Evolutionary conservation across 345 rosid species (phyloP), one percentile per base, ranked within the genome.

Genomic region (Melaleuca alternifolia): DNA sequence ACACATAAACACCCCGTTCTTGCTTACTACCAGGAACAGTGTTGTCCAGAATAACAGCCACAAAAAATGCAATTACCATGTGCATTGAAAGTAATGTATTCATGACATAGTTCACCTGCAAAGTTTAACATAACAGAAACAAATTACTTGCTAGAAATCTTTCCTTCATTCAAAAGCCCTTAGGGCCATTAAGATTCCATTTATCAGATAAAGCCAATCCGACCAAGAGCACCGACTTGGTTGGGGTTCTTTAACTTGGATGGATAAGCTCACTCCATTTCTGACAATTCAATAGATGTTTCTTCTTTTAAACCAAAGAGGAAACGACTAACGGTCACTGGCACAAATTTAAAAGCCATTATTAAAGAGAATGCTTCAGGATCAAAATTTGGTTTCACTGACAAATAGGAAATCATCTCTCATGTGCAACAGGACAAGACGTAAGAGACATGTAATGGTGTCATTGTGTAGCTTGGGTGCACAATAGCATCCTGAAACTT

Each of bases 1-100:
- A 97, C 23, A 89, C 95, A 16, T 96, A 96, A 21, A 94, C 98
- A 5, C 99, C 99, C 0, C 99, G 98, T 90, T 97, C 99, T 91
- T 93, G 96, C 87, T 86, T 88, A 85, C 98, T 93, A 37, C 99
- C 99, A 3, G 99, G 99, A 4, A 97, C 99, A 0, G 99, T 96
- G 90, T 96, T 96, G 92, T 97, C 99, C 87, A 97, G 88, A 86
- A 96, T 87, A 56, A 95, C 92, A 23, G 99, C 99, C 87, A 97
- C 94, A 16, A 96, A 92, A 90, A 97, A 97, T 6, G 99, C 99
- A 87, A 97, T 89, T 86, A 96, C 95, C 99, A 96, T 94, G 88
- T 96, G 90, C 86, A 91, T 84, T 11, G 99, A 97, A 37, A 97
- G 89, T 81, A 93, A 91, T 28, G 97, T 97, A 91, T 97, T 97